Evolutionary conservation across 2,329 filamentous ascomycete genomes (phyloP).

Genomic region (Chaetoscypha palmicola): DNA sequence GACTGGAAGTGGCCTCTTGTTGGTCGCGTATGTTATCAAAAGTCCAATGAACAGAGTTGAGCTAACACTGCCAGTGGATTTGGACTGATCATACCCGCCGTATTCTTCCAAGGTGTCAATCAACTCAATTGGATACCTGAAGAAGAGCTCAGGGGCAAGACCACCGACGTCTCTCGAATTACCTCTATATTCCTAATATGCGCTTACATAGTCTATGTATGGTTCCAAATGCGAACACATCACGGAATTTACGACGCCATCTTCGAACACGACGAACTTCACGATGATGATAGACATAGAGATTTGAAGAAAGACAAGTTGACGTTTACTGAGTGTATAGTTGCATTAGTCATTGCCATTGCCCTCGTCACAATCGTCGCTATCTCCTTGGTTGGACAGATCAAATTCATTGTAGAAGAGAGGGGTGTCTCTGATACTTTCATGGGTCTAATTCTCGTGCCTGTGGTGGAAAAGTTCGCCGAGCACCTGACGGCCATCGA

Average conservation of each 20-base stretch:
- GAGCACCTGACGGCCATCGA: constrained; percentile 80
- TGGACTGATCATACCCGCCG: constrained; percentile 37
- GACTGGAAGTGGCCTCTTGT: constrained; percentile 66
- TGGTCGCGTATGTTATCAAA: constrained; percentile 62
- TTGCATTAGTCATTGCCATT: constrained; percentile 59
- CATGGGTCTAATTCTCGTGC: constrained; percentile 68
- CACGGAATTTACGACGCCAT: constrained; percentile 71
- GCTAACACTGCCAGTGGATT: constrained; percentile 35
- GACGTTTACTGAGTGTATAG: constrained; percentile 64
- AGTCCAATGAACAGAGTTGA: background rate
- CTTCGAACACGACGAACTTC: constrained; percentile 62
- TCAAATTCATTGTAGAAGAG: constrained; percentile 51
- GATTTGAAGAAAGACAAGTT: constrained; percentile 58
- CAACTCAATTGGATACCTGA: constrained; percentile 40
- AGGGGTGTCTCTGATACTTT: constrained; percentile 49
- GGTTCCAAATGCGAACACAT: constrained; percentile 69
- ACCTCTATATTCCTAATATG: constrained; percentile 64
- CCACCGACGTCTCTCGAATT: constrained; percentile 61
- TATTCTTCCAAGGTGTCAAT: constrained; percentile 49
- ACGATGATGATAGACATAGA: constrained; percentile 55
- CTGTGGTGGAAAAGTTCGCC: constrained; percentile 78
- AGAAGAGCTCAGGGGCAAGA: constrained; percentile 41
- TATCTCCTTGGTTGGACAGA: constrained; percentile 66
- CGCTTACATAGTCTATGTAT: constrained; percentile 59
- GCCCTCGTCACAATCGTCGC: constrained; percentile 67